Evolutionary conservation across 2,329 filamentous ascomycete genomes (phyloP).

Genomic region (Paraconiothyrium brasiliense): DNA sequence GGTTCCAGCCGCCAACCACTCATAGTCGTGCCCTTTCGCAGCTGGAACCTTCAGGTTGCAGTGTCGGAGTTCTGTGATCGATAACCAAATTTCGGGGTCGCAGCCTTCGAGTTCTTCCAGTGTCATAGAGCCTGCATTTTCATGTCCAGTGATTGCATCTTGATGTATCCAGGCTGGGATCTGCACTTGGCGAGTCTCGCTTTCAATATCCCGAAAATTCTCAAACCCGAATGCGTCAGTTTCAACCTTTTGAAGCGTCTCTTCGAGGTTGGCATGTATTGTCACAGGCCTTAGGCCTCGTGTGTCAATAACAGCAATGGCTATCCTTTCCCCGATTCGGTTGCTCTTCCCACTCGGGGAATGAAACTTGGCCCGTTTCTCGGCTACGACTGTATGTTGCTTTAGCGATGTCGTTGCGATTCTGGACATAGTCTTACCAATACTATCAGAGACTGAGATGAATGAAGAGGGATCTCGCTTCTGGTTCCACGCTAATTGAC

Average conservation of each 20-base stretch:
- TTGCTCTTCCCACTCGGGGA: too few species aligned
- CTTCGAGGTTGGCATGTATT: neutral
- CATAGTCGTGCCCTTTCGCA: slow-evolving; percentile 22
- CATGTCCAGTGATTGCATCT: neutral
- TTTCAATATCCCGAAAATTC: neutral
- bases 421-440: slow-evolving; percentile 18
- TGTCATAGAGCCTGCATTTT: slow-evolving; percentile 5
- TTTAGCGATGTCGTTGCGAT: too few species aligned
- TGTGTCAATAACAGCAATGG: slow-evolving; percentile 20
- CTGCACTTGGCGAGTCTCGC: neutral
- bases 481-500: slow-evolving; percentile 22
- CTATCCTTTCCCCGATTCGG: slow-evolving; percentile 15
- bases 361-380: too few species aligned
- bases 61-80: slow-evolving; percentile 21
- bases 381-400: too few species aligned
- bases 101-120: slow-evolving; percentile 4
- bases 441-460: slow-evolving; percentile 24
- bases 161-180: slow-evolving; percentile 25
- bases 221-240: too few species aligned
- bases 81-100: slow-evolving; percentile 21
- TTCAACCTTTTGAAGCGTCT: neutral
- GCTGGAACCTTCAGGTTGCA: slow-evolving; percentile 15
- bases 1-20: slow-evolving; percentile 25
- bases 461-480: slow-evolving; percentile 23
- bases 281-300: slow-evolving; percentile 20